Evolutionary conservation across 257 asterid species (phyloP).

Genomic region (Fraxinus quadrangulata): DNA sequence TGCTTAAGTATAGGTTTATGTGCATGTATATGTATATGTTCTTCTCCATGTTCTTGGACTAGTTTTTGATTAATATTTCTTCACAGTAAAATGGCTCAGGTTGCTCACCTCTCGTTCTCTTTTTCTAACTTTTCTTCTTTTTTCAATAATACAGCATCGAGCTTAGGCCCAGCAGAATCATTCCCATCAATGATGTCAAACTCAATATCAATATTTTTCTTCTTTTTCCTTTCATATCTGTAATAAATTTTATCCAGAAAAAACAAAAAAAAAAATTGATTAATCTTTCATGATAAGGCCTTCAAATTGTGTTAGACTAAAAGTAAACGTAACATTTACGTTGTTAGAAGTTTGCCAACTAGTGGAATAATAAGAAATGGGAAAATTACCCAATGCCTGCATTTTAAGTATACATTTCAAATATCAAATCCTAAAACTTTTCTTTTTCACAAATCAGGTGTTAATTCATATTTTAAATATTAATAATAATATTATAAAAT

Average conservation of each 20-base stretch:
- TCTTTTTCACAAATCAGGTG: too few species aligned
- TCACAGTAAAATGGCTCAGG: neutral
- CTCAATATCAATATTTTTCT: neutral
- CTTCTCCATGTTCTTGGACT: neutral
- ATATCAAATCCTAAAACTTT: too few species aligned
- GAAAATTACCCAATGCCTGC: too few species aligned
- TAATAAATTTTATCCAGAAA: neutral
- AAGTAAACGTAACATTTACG: neutral
- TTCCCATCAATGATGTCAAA: slow-evolving; percentile 14
- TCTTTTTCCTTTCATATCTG: neutral
- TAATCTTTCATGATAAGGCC: neutral
- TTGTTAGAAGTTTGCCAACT: neutral
- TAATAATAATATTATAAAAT: too few species aligned
- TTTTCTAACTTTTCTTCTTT: slow-evolving; percentile 10
- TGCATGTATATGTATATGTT: neutral
- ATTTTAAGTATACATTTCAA: too few species aligned
- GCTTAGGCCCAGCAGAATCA: slow-evolving; percentile 11
- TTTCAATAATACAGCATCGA: neutral
- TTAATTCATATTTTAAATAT: too few species aligned
- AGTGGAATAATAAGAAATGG: neutral
- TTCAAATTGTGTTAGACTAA: neutral
- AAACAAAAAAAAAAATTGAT: too few species aligned
- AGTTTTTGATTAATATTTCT: neutral
- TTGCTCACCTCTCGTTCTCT: slow-evolving; percentile 12
- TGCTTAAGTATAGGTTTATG: neutral